Evolutionary conservation across 352 stramenopile genomes (phyloP).

Genomic region (Pythium myriotylum): DNA sequence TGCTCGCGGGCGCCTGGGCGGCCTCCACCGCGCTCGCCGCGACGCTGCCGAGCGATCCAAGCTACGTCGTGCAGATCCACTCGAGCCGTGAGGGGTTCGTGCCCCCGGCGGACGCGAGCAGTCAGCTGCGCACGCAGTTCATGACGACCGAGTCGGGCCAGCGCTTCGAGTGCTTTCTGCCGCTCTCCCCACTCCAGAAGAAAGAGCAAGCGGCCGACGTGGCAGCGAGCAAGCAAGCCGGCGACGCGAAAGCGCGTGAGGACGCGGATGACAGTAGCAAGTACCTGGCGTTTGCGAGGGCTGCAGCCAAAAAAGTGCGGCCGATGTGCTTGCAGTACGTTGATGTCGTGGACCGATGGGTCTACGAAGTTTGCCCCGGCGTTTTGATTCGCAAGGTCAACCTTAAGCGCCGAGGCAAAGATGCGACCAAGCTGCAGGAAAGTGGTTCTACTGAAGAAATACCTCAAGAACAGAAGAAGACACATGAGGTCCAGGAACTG

Average conservation of each 20-base stretch:
- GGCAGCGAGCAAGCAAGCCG: background rate
- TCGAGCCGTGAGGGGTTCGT: conserved; percentile 40
- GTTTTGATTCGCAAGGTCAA: conserved; percentile 58
- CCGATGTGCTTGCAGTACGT: conserved; percentile 70
- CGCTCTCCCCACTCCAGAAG: conserved; percentile 30
- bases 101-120: conserved; percentile 16
- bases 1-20: background rate
- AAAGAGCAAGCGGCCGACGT: background rate
- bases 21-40: background rate
- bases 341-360: conserved; percentile 46
- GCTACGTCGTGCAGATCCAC: conserved; percentile 77
- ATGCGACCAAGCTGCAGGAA: background rate
- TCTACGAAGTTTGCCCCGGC: conserved; percentile 72
- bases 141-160: conserved; percentile 71
- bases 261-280: conserved; percentile 7
- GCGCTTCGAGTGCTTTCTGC: conserved; percentile 77
- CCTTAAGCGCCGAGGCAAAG: conserved; percentile 18
- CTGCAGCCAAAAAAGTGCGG: conserved; percentile 54
- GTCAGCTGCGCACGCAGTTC: conserved; percentile 40
- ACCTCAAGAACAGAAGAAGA: background rate
- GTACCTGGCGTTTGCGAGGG: conserved; percentile 56
- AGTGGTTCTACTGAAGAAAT: background rate
- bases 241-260: background rate
- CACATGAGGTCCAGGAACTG: conserved; percentile 17
- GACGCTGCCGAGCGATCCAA: conserved; percentile 28